These are phyloP conservation scores for Santalum album DNA, from an alignment of 164 flowering plant species.

Conservation along the genomic window DNA sequence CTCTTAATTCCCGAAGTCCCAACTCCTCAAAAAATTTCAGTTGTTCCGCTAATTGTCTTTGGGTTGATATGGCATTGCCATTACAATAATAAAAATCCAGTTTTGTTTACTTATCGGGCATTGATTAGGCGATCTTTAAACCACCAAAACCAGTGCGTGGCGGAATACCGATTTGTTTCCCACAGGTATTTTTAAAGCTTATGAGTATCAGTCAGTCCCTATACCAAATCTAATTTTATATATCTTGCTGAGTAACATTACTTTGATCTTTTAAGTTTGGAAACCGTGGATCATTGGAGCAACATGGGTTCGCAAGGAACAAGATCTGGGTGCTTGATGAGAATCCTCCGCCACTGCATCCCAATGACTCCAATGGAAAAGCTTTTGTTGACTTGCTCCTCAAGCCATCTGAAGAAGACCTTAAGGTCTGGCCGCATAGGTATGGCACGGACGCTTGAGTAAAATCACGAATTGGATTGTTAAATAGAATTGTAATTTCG, in stretches of 20 bases:
- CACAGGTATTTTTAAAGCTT: constrained; percentile 24
- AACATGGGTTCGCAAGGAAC: constrained; percentile 46
- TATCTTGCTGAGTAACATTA: neutral
- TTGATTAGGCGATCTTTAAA: constrained; percentile 28
- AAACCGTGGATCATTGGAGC: constrained; percentile 28
- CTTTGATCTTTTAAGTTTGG: constrained; percentile 21
- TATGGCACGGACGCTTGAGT: constrained; percentile 2
- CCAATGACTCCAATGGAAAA: constrained; percentile 23
- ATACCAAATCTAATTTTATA: no score
- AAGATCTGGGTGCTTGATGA: constrained; percentile 31
- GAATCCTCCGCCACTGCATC: constrained; percentile 26
- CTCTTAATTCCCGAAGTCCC: no score
- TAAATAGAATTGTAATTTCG: no score
- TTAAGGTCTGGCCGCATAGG: constrained; percentile 45
- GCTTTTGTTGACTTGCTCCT: constrained; percentile 28
- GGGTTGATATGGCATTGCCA: no score
- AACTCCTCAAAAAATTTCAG: no score
- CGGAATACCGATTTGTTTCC: constrained; percentile 45
- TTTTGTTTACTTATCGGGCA: neutral
- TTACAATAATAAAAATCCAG: no score
- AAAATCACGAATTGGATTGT: no score
- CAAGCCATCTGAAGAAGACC: constrained; percentile 35
- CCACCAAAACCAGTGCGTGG: constrained; percentile 38
- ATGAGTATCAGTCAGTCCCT: neutral
- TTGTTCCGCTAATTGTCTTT: no score